A percentile compares a stretch with the other conserved stretches of the same genome.
Conservation (phyloP, 2,329 filamentous ascomycete species). For the Rachicladosporium sp. region DNA sequence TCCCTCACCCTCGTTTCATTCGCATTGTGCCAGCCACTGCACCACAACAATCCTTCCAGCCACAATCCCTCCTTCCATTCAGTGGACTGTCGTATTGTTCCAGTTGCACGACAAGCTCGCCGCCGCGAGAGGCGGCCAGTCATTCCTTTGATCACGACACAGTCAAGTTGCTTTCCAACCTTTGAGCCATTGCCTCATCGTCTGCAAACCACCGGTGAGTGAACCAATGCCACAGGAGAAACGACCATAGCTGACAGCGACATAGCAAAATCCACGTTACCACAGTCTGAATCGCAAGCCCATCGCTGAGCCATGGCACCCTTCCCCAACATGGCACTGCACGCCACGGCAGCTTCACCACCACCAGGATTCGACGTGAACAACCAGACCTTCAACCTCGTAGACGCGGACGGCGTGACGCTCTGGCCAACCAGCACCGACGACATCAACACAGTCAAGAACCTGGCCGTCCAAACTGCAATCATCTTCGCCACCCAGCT, state of each 20-base stretch:
- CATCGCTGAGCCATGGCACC: neutral
- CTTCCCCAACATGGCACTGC: neutral
- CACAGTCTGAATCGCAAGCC: neutral
- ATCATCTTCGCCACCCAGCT: constrained; percentile 61
- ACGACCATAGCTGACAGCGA: neutral
- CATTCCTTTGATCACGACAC: too few species aligned
- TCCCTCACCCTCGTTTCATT: too few species aligned
- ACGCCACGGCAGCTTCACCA: constrained; percentile 6
- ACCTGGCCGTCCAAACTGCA: constrained; percentile 32
- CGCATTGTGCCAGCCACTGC: too few species aligned
- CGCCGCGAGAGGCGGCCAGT: too few species aligned
- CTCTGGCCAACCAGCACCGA: constrained; percentile 26
- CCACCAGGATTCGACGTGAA: constrained; percentile 35
- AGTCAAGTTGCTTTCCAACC: too few species aligned
- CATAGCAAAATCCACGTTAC: neutral
- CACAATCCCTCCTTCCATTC: too few species aligned
- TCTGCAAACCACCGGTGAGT: too few species aligned
- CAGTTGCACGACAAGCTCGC: too few species aligned
- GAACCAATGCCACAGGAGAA: too few species aligned
- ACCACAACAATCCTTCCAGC: too few species aligned
- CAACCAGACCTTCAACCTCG: constrained; percentile 39
- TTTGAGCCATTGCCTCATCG: too few species aligned
- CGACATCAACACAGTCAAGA: constrained; percentile 33
- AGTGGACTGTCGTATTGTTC: too few species aligned
- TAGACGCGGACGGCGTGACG: constrained; percentile 29